A percentile compares a stretch with the other conserved stretches of the same genome.
phyloP scores from a whole-genome alignment of 106 monocot genomes.

The Dactylorhiza incarnata region DNA sequence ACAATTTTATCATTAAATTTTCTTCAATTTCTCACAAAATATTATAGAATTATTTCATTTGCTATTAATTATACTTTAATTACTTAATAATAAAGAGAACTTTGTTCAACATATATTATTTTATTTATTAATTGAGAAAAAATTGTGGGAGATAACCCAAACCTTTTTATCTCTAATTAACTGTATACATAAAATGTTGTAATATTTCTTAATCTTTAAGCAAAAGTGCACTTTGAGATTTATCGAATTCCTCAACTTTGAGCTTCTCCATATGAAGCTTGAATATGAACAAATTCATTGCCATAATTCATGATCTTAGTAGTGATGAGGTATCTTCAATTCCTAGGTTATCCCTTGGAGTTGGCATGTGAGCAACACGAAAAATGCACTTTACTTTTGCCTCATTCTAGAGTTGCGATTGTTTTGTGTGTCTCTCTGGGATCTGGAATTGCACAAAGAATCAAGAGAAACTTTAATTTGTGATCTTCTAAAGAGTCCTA shows the following conservation, averaged over 20 bases:
- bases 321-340: slow-evolving; percentile 37
- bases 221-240: slow-evolving; percentile 43
- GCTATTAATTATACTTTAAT: too few relatives aligned
- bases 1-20: too few relatives aligned
- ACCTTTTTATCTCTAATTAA: too few relatives aligned
- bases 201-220: slow-evolving; percentile 58
- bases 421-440: slow-evolving; percentile 88
- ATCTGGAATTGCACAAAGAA: slow-evolving; percentile 95
- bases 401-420: slow-evolving; percentile 77
- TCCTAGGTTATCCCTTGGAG: slow-evolving; percentile 34
- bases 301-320: slow-evolving; percentile 59
- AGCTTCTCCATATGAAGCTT: slow-evolving; percentile 73
- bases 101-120: too few relatives aligned
- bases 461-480: too few relatives aligned
- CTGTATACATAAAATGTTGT: too few relatives aligned
- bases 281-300: slow-evolving; percentile 90
- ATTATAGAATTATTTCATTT: too few relatives aligned
- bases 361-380: slow-evolving; percentile 68
- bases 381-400: slow-evolving; percentile 97
- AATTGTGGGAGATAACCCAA: too few relatives aligned
- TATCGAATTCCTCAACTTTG: slow-evolving; percentile 55
- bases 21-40: too few relatives aligned
- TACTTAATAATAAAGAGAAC: too few relatives aligned
- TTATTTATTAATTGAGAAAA: too few relatives aligned
- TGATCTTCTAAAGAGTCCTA: too few relatives aligned